Conservation (phyloP, 306 rosid genomes). For the Vigna trinervia region DNA sequence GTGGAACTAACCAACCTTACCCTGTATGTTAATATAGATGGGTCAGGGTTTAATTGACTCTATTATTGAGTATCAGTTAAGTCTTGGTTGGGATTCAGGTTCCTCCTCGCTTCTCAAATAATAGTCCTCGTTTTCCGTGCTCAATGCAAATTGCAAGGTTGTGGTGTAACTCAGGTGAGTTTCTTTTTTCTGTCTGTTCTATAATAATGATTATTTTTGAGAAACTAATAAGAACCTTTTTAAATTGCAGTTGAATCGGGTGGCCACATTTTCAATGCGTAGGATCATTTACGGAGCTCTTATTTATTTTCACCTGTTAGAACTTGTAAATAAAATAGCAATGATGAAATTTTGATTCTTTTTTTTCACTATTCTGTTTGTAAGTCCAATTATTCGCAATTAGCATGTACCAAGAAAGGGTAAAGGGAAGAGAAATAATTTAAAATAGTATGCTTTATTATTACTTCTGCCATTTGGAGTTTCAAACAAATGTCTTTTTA, state of each 20-base stretch:
- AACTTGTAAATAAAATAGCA: slow-evolving; percentile 72
- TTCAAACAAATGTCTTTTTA: background rate
- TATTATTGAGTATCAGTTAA: slow-evolving; percentile 45
- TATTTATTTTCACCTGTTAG: slow-evolving; percentile 43
- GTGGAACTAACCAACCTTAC: slow-evolving; percentile 53
- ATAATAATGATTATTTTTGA: background rate
- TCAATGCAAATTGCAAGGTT: slow-evolving; percentile 26
- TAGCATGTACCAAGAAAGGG: slow-evolving; percentile 52
- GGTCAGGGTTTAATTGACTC: slow-evolving; percentile 42
- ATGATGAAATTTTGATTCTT: slow-evolving; percentile 45
- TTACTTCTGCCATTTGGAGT: background rate
- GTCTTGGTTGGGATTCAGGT: slow-evolving; percentile 53
- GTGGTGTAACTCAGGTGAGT: slow-evolving; percentile 60
- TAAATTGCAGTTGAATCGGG: slow-evolving; percentile 44
- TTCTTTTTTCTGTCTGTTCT: background rate
- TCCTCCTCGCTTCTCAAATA: slow-evolving; percentile 51
- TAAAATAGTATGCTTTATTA: slow-evolving; percentile 34
- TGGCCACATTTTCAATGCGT: slow-evolving; percentile 54
- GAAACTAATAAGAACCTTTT: slow-evolving; percentile 6
- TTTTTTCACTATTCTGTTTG: slow-evolving; percentile 21
- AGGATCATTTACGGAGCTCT: slow-evolving; percentile 53
- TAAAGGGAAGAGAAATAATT: slow-evolving; percentile 44
- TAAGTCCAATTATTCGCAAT: slow-evolving; percentile 52
- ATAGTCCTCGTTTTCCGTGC: slow-evolving; percentile 49
- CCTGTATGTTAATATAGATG: slow-evolving; percentile 58